Base-by-base conservation (phyloP, 1,284 basidiomycete species). In the Exsudoporus floridanus region DNA sequence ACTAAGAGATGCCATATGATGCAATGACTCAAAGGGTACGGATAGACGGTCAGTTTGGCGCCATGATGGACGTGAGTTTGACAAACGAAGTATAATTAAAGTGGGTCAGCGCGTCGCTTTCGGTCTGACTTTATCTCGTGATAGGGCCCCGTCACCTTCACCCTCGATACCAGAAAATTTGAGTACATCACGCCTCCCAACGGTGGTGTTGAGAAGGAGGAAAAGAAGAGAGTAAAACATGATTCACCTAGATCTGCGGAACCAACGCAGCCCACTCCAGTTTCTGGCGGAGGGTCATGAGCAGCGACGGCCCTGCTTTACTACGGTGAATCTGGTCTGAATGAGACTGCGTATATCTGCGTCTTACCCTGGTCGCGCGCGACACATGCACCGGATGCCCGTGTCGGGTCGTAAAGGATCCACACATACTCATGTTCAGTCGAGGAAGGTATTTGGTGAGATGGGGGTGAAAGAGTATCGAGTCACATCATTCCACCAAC, bases 1-100 rank as follows among this genome's bases (percentile, higher is more conserved):
- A 30, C 19, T 49, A 28, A 16, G 18, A 46, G 7, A 43, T 42
- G 10, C 23, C 18, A 25, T 40, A 19, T 8, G 34, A 14, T 2
- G 25, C 18, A 34, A 36, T 9, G 28, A 53, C 55, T 55, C 49
- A 33, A 41, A 18, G 3, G 7, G 28, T 23, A 14, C 5, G 25
- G 43, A 36, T 47, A 94, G 92, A 94, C 68, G 93, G 93, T n/a
- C 77, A 77, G 62, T 95, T 96, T 67, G 92, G 92, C 31, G 93
- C 92, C 5, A 94, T 94, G 92, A 95, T 95, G 93, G 80, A 86
- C 52, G 91, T 96, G 46, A 82, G 77, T 54, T 72, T 95, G 49
- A 86, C 80, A 34, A 96, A 96, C 67, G 92, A 95, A 74, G 92
- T 89, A 69, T 50, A 77, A 66, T 43, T 10, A 33, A 18, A 9